Conservation (phyloP, 148 eudicot genomes). For the Drosera capensis region DNA sequence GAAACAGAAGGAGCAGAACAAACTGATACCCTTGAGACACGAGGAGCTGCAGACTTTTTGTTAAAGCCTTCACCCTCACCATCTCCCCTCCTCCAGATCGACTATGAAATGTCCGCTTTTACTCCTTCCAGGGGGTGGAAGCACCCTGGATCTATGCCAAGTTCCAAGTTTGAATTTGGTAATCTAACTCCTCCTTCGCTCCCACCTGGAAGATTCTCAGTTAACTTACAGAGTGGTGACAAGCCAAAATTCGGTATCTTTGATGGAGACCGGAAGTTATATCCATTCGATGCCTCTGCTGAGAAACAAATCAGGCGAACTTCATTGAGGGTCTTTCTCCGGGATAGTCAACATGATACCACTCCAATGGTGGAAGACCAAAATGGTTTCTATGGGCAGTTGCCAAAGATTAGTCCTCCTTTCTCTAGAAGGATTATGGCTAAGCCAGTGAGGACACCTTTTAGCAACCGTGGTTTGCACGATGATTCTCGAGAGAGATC, state of each 20-base stretch:
- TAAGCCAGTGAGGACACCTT: constrained; percentile 22
- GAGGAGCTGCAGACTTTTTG: constrained; percentile 17
- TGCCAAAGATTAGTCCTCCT: constrained; percentile 24
- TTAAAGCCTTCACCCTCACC: constrained; percentile 22
- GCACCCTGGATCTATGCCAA: constrained; percentile 14
- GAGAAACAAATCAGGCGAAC: constrained; percentile 29
- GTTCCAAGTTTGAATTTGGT: constrained; percentile 11
- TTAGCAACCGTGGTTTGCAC: constrained; percentile 18
- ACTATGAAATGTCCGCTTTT: constrained; percentile 14
- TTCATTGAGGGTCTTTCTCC: constrained; percentile 31
- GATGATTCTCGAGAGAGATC: constrained; percentile 22
- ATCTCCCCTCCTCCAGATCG: constrained; percentile 25
- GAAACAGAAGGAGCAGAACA: constrained; percentile 18
- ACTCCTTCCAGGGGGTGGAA: constrained; percentile 16
- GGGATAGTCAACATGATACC: constrained; percentile 20
- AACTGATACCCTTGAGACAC: constrained; percentile 14
- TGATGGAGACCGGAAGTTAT: constrained; percentile 12
- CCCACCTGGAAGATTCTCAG: constrained; percentile 12
- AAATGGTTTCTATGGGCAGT: constrained; percentile 18
- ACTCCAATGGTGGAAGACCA: constrained; percentile 24
- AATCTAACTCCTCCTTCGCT: constrained; percentile 20
- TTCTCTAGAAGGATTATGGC: constrained; percentile 33
- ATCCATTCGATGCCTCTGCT: constrained; percentile 14
- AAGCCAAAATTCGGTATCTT: constrained; percentile 17
- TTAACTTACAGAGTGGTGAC: constrained; percentile 17